These are phyloP conservation scores for Cryptococcus hybrid DNA, from an alignment of 1,284 basidiomycete species.

Conservation along the genomic window DNA sequence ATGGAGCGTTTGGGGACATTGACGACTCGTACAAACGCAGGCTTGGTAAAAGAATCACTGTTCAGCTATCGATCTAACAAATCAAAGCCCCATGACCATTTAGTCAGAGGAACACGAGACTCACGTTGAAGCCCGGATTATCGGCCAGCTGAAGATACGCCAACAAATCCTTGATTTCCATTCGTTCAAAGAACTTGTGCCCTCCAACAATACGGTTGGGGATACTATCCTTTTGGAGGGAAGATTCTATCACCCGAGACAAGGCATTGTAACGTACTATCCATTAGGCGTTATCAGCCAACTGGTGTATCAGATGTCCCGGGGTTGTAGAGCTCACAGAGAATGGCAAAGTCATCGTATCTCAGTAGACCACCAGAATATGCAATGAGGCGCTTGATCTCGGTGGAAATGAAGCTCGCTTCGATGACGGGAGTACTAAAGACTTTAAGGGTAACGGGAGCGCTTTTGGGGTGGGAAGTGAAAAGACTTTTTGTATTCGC, in stretches of 20 bases:
- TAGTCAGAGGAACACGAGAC: conserved; percentile 1
- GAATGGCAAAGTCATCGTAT: conserved; percentile 74
- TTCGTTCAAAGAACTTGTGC: conserved; percentile 82
- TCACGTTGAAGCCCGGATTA: conserved; percentile 66
- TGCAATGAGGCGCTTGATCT: conserved; percentile 75
- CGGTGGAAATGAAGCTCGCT: conserved; percentile 68
- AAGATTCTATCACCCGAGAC: conserved; percentile 73
- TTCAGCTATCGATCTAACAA: background rate
- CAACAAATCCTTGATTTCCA: conserved; percentile 83
- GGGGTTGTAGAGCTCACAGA: conserved; percentile 57
- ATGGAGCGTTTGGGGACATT: conserved; percentile 74
- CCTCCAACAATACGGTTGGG: conserved; percentile 76
- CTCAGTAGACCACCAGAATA: conserved; percentile 68
- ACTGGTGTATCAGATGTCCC: too few relatives aligned
- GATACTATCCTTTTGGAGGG: conserved; percentile 73
- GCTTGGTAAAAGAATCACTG: conserved; percentile 36
- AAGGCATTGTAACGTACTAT: conserved; percentile 80
- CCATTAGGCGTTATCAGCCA: background rate
- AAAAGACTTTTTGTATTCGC: conserved; percentile 74
- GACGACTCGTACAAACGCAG: conserved; percentile 72
- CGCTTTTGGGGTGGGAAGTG: conserved; percentile 65
- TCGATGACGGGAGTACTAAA: conserved; percentile 54
- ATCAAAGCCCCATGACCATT: background rate
- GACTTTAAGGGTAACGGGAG: conserved; percentile 56
- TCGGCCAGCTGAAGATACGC: conserved; percentile 83